Evolutionary conservation across 805 yeast species (phyloP), one percentile per base, ranked within the genome.

Genomic region (Candida orba): DNA sequence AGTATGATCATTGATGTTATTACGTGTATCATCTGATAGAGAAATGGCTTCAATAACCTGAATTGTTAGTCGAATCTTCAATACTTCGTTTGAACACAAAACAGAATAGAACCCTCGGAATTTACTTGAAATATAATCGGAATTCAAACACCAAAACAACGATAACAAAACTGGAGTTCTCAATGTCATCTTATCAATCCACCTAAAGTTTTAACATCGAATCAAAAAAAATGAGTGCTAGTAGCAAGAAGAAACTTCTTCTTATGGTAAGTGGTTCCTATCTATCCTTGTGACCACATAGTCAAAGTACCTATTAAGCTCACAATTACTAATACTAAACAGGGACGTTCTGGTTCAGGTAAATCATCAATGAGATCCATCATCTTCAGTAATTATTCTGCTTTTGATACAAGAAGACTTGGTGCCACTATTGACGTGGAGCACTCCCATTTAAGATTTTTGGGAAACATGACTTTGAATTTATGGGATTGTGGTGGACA

Each of bases 341-440:
- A 79, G 85, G 97, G 98, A 66, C 83, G 98, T 37, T 83, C 95
- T 24, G 98, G 99, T 36, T 87, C 96, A 6, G 99, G 99, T 2
- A 93, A 93, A 63, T 88, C 96, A 3, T 89, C 97, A 2, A 93
- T 93, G 99, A 73, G 98, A 54, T 87, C 95, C 37, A 91, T 93
- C 48, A 93, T 93, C 52, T 93, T 93, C 64, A 81, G 95, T 54
- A 93, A 93, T 59, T 93, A 93, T 64, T 86, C 96, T 2, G 99
- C 99, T 0, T 86, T 91, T 59, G 99, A 93, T 60, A 93, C 99
- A 3, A 74, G 98, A 50, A 72, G 98, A 45, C 66, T 93, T 13
- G 98, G 98, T 2, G 98, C 99, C 10, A 93, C 99, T 0, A 90
- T 93, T 45, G 99, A 93, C 59, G 97, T 93, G n/a, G 99, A 93